These are phyloP conservation scores for Neurospora africana DNA, from an alignment of 495 filamentous ascomycete species.

Conservation along the genomic window DNA sequence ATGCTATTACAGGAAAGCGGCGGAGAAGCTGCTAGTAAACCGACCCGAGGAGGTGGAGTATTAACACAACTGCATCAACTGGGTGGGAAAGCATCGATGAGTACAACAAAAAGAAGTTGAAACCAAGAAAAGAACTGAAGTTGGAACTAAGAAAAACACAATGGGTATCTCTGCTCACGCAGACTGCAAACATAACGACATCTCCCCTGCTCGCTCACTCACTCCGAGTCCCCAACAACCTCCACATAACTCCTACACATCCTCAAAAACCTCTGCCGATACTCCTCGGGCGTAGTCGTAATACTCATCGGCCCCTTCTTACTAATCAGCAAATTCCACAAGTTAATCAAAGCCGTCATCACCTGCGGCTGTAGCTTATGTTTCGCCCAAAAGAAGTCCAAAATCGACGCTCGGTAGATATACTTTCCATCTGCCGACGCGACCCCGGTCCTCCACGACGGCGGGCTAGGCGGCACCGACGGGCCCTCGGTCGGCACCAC, in stretches of 20 bases:
- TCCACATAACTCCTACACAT: constrained; percentile 51
- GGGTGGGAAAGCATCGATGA: background rate
- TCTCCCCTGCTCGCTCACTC: background rate
- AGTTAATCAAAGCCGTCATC: constrained; percentile 50
- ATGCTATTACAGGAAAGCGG: background rate
- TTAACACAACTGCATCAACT: background rate
- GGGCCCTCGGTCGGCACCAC: constrained; percentile 20
- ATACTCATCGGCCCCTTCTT: constrained; percentile 58
- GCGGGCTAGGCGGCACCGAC: constrained; percentile 21
- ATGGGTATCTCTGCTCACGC: background rate
- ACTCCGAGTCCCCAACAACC: constrained; percentile 22
- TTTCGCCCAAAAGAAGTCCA: constrained; percentile 67
- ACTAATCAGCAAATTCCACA: constrained; percentile 46
- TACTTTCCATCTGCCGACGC: constrained; percentile 49
- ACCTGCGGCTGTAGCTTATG: constrained; percentile 52
- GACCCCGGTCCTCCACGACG: constrained; percentile 48
- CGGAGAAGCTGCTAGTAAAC: background rate
- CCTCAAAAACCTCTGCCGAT: constrained; percentile 50
- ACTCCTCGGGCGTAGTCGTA: constrained; percentile 55
- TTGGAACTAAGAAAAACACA: background rate
- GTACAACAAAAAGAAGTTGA: background rate
- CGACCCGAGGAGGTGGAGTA: background rate
- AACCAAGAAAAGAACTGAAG: background rate
- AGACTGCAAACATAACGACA: background rate
- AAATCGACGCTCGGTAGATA: constrained; percentile 49